A percentile compares a stretch with the other conserved stretches of the same genome.
Evolutionary conservation across 2,329 filamentous ascomycete species (phyloP).

Genomic region (Alternaria conjuncta): DNA sequence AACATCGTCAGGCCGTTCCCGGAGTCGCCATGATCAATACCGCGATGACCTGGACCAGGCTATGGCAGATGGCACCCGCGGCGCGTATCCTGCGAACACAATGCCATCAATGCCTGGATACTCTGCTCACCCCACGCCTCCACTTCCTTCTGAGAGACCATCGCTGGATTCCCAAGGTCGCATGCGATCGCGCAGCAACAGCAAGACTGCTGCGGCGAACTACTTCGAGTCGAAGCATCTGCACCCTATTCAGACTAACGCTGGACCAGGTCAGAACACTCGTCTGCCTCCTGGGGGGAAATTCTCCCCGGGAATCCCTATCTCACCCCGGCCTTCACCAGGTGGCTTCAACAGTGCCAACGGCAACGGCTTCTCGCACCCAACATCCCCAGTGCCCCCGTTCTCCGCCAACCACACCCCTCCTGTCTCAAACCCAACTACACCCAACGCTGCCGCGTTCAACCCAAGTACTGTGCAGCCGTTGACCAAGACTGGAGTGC

Average conservation of each 20-base stretch:
- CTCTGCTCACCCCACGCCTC: conserved; percentile 36
- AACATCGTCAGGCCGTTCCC: conserved; percentile 59
- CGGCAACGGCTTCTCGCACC: conserved; percentile 42
- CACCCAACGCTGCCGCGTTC: conserved; percentile 48
- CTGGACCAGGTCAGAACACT: conserved; percentile 26
- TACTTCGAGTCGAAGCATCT: conserved; percentile 49
- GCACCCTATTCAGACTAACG: conserved; percentile 45
- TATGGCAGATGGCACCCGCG: conserved; percentile 54
- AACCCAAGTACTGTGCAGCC: conserved; percentile 38
- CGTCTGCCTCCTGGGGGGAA: conserved; percentile 33
- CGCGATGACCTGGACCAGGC: conserved; percentile 61
- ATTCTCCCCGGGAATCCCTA: conserved; percentile 42
- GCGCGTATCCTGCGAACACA: conserved; percentile 39
- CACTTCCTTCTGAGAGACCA: conserved; percentile 33
- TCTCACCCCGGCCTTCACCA: conserved; percentile 47
- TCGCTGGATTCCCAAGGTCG: conserved; percentile 36
- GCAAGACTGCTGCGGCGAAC: conserved; percentile 39
- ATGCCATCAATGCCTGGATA: conserved; percentile 46
- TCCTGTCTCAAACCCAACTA: conserved; percentile 56
- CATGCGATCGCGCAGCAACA: conserved; percentile 47
- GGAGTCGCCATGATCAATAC: conserved; percentile 57
- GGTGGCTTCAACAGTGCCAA: conserved; percentile 45
- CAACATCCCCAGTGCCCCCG: conserved; percentile 55
- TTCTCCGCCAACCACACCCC: conserved; percentile 62
- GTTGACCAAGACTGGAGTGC: conserved; percentile 31